Base-by-base conservation (phyloP, 1,139 yeast genomes). In the Zhuliangozyma parablackwelliae region DNA sequence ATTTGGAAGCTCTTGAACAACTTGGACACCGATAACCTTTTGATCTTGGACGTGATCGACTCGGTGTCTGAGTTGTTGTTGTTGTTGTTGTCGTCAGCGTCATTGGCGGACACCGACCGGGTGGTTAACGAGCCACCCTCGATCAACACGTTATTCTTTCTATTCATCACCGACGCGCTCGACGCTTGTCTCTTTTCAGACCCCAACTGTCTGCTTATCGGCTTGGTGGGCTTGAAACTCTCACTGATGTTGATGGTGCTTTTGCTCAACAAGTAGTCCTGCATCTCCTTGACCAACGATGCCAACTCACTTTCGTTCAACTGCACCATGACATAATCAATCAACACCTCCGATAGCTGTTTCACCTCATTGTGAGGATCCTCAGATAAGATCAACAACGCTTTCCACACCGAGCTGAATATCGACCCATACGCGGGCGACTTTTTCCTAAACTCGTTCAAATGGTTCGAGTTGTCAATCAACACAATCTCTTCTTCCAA, bases 321-420 rank as follows among this genome's bases (percentile, higher is more conserved):
- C 40, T 78, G 75, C 30, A 78, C 60, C 63, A 88, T 68, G 20
- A 90, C 81, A 41, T 72, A 78, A 57, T 90, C 96, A 24, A 90
- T 82, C 27, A 88, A 75, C 21, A 73, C 78, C 41, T 81, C 83
- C 0, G 97, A 94, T 44, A 78, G 69, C 38, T 77, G 76, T 40
- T 78, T 81, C 8, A 90, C 90, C 57, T 89, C 96, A 31, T 76
- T 66, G 56, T 84, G 94, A 0, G 98, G 97, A 58, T 92, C 99
- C 48, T 85, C 94, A 1, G 95, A 76, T 30, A 89, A 63, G 34
- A 88, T 80, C 35, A 94, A 65, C 28, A 92, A 60, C 0, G 94
- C 81, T 48, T 88, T 84, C 97, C 97, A 92, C 12, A 85, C 75
- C 1, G 95, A 84, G 40, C 88, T 78, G 57, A 83, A 88, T n/a